Evolutionary conservation across 2,329 filamentous ascomycete genomes (phyloP).

Genomic region (Periconia digitata): DNA sequence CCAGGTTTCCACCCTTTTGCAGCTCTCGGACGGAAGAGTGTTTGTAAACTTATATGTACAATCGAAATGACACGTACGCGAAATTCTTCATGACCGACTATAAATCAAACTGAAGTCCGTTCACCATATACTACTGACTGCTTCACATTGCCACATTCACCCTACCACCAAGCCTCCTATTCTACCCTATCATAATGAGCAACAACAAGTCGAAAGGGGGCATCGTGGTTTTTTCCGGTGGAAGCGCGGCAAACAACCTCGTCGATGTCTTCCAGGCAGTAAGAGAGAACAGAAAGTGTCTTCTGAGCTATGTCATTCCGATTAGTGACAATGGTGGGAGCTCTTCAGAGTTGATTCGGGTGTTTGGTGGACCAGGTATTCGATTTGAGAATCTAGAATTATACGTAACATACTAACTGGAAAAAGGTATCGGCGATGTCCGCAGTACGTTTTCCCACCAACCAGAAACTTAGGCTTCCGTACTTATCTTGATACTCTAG

Average conservation of each 20-base stretch:
- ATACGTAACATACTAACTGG: not conserved
- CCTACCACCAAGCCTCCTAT: no score
- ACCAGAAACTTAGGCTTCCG: not conserved
- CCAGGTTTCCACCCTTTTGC: constrained; percentile 12
- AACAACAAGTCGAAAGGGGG: constrained; percentile 46
- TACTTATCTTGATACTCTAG: constrained; percentile 49
- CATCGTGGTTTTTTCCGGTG: constrained; percentile 86
- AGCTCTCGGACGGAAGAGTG: constrained; percentile 3
- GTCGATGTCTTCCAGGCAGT: constrained; percentile 81
- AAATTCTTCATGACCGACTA: constrained; percentile 13
- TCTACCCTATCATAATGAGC: no score
- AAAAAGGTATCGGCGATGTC: constrained; percentile 68
- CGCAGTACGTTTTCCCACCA: constrained; percentile 57
- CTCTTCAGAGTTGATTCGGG: constrained; percentile 88
- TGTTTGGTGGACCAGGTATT: constrained; percentile 88
- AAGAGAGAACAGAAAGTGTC: constrained; percentile 63
- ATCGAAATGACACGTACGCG: constrained; percentile 22
- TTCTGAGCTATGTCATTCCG: constrained; percentile 83
- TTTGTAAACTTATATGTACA: constrained; percentile 4
- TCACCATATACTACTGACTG: constrained; percentile 12
- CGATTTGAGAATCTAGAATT: constrained; percentile 15
- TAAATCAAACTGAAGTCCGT: constrained; percentile 10
- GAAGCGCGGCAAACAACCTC: constrained; percentile 90
- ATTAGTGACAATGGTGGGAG: constrained; percentile 96
- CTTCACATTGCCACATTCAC: constrained; percentile 10